Base-by-base conservation (phyloP, 2,329 filamentous ascomycete species). In the Bipolaris sorokiniana region DNA sequence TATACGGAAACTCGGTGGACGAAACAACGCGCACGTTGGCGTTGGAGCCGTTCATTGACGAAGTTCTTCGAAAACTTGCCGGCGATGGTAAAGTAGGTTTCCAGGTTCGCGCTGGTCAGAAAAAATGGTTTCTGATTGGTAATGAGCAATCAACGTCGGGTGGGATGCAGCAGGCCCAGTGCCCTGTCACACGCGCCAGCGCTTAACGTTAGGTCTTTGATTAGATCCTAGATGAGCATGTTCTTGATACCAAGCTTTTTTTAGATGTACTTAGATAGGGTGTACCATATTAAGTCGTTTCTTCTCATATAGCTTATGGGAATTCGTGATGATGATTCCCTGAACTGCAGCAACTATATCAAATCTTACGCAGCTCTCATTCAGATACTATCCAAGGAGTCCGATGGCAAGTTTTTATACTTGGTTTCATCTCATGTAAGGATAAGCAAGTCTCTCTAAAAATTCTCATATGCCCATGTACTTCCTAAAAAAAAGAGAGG, bases 21-120 rank as follows among this genome's bases (percentile, higher is more conserved):
- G 68, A 74, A n/a, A 62, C 71, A 15, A 72, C 78, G 0, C 54
- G 76, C 0, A 62, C 69, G 9, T 63, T 93, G 89, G 71, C 95
- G 91, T 74, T 94, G 89, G 88, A 96, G 92, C 78, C 92, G 85
- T 58, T 86, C 83, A 50, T 90, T 87, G 46, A 84, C 78, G 51
- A 81, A 80, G 78, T 74, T 85, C 70, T 90, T 80, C 63, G 89
- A 83, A 71, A 92, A 89, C 66, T 90, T 85, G 62, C 71, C 7
- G 67, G 61, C 0, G 71, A 73, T 51, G 66, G 67, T 2, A 65
- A 63, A 42, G 71, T 72, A 1, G 71, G 63, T 1, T 73, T 74
- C 41, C 59, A 69, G 56, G 54, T 65, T 11, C 53, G 67, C 13
- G 44, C 46, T 9, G 65, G 69, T 0, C 31, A 58, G 49, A 66